Evolutionary conservation across 352 stramenopile genomes (phyloP), one percentile per base, ranked within the genome.

Genomic region (Pythium vanterpoolii): DNA sequence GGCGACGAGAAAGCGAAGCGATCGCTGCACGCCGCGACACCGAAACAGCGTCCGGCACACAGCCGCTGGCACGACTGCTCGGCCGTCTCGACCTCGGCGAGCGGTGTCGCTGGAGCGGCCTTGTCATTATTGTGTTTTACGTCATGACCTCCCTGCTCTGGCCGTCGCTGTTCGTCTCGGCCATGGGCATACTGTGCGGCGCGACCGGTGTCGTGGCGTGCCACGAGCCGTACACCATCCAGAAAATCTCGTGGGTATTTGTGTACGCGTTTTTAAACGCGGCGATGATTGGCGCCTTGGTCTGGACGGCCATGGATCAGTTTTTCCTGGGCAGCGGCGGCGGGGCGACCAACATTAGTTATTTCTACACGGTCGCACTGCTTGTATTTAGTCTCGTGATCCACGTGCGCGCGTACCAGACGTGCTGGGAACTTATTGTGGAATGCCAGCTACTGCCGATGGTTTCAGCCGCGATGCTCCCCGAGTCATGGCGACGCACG

Each of bases 71-170:
- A 23, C 44, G 27, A 6, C 21, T 62, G 55, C 44, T 62, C n/a
- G 30, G 44, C 6, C 24, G 68, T 31, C 13, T 67, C 44, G 62
- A 56, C 57, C 28, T 36, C 4, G 40, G 39, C n/a, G 49, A 65
- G 16, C 58, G 50, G 5, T 55, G 51, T 24, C 48, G 50, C 30
- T 65, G 49, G 49, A 65, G 58, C 42, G 50, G 49, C 18, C n/a
- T 65, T 2, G 14, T 49, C 7, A 47, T 65, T 7, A 13, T 38
- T 24, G 19, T 65, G 23, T 65, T 55, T 33, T 65, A 65, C 34
- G 16, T 58, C 16, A 31, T 65, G 36, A 65, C 58, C 16, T 39
- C 56, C 24, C 43, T 65, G 39, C 38, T 48, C 21, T 65, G 58
- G 58, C 58, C 58, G 30, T 65, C 58, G 16, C 11, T 60, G 23